Percentiles rank a stretch among this genome's conserved stretches.
These are phyloP conservation scores for Tylopilus balloui DNA, from an alignment of 768 basidiomycete species.

Conservation along the genomic window DNA sequence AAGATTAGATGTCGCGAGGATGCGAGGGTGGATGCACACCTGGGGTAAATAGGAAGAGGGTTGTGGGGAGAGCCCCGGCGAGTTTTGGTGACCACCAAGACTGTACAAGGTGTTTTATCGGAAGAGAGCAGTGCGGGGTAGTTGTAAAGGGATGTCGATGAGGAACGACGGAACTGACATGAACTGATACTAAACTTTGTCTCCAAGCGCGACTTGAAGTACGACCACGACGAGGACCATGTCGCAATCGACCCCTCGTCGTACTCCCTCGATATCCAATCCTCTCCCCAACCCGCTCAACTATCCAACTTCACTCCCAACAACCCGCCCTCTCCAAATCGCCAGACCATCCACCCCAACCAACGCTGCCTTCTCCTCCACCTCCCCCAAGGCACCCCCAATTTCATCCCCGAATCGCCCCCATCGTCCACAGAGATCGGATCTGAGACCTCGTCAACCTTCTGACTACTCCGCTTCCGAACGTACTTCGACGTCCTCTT, in stretches of 20 bases:
- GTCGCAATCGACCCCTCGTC: slow-evolving; percentile 48
- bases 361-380: slow-evolving; percentile 32
- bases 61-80: slow-evolving; percentile 18
- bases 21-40: slow-evolving; percentile 26
- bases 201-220: background rate
- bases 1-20: background rate
- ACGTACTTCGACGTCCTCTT: slow-evolving; percentile 43
- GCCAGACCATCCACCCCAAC: slow-evolving; percentile 51
- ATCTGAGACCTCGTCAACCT: slow-evolving; percentile 49
- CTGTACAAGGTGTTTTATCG: slow-evolving; percentile 35
- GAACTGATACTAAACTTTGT: slow-evolving; percentile 1
- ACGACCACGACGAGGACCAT: slow-evolving; percentile 32
- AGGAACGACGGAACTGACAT: slow-evolving; percentile 7
- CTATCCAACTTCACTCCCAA: slow-evolving; percentile 34
- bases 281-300: slow-evolving; percentile 33
- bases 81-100: slow-evolving; percentile 47
- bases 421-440: slow-evolving; percentile 63
- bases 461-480: slow-evolving; percentile 54
- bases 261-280: slow-evolving; percentile 41
- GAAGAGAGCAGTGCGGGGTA: slow-evolving; percentile 6
- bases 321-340: slow-evolving; percentile 58
- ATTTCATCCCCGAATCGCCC: slow-evolving; percentile 48
- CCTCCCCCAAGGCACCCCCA: slow-evolving; percentile 34
- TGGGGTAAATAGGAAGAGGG: slow-evolving; percentile 48
- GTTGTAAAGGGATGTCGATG: background rate